phyloP scores from a whole-genome alignment of 345 rosid genomes.

The Hibiscus syriacus region DNA sequence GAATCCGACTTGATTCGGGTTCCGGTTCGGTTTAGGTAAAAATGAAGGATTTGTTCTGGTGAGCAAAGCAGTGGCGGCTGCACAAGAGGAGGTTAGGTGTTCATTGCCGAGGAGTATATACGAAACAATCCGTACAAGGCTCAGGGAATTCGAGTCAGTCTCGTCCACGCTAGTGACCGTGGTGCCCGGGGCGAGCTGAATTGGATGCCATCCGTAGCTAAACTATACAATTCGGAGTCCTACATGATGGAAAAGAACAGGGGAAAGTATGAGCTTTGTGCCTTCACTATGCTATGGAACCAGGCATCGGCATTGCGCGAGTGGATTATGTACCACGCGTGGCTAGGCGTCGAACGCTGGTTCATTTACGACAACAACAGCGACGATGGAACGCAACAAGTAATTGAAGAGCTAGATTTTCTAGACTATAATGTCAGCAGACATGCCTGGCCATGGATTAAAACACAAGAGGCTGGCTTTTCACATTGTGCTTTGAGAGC shows the following conservation, averaged over 20 bases:
- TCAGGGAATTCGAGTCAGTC: constrained; percentile 42
- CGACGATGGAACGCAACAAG: constrained; percentile 55
- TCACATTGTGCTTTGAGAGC: constrained; percentile 87
- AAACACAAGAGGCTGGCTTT: constrained; percentile 95
- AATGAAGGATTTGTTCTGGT: constrained; percentile 34
- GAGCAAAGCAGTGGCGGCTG: constrained; percentile 60
- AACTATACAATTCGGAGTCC: constrained; percentile 22
- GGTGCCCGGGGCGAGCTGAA: constrained; percentile 8
- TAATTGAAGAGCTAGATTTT: constrained; percentile 42
- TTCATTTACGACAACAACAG: constrained; percentile 92
- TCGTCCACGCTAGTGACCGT: constrained; percentile 19
- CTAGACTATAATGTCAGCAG: constrained; percentile 59
- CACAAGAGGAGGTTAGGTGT: constrained; percentile 92
- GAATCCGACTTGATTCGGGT: constrained; percentile 51
- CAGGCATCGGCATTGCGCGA: constrained; percentile 73
- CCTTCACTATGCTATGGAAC: constrained; percentile 90
- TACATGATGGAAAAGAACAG: constrained; percentile 18
- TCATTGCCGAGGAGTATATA: constrained; percentile 54
- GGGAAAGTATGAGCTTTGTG: constrained; percentile 67
- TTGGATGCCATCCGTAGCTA: constrained; percentile 41
- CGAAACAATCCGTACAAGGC: constrained; percentile 38
- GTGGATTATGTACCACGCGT: constrained; percentile 85
- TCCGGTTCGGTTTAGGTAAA: constrained; percentile 52
- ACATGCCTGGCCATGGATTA: constrained; percentile 93
- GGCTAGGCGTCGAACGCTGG: constrained; percentile 94